phyloP scores from a whole-genome alignment of 306 rosid genomes.

The Trifolium repens region DNA sequence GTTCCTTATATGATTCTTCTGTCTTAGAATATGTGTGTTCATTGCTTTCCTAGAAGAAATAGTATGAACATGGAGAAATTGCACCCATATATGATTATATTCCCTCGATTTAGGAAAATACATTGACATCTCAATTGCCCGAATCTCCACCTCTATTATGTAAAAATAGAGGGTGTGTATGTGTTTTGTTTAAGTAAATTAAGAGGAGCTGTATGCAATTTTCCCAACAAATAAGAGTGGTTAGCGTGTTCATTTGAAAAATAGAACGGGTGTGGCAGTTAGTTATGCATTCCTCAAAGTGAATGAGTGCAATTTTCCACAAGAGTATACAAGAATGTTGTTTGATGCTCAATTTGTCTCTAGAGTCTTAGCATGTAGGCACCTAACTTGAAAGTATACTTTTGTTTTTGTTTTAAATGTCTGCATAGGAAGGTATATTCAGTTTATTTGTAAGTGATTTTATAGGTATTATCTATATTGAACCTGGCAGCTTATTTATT shows the following conservation, averaged over 20 bases:
- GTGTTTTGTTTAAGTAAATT: background rate
- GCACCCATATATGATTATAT: background rate
- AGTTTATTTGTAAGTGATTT: conserved; percentile 19
- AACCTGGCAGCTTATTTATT: conserved; percentile 33
- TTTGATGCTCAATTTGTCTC: conserved; percentile 25
- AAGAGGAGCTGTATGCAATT: background rate
- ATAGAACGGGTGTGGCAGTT: background rate
- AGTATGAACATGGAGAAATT: background rate
- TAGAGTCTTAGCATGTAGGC: conserved; percentile 10
- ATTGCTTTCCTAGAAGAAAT: conserved; percentile 10
- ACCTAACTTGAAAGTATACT: background rate
- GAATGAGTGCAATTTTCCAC: background rate
- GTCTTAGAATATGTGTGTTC: background rate
- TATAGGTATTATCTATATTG: conserved; percentile 32
- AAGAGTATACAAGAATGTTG: background rate
- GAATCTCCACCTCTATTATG: background rate
- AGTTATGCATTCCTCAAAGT: background rate
- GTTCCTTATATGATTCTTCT: too few relatives aligned
- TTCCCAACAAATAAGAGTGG: background rate
- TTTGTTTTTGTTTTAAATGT: conserved; percentile 21
- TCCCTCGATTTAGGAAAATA: background rate
- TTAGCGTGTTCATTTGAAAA: background rate
- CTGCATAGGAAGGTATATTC: background rate
- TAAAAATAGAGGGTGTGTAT: background rate
- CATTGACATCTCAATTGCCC: background rate